Conservation (phyloP, 148 eudicot species). For the Oxyria digyna region DNA sequence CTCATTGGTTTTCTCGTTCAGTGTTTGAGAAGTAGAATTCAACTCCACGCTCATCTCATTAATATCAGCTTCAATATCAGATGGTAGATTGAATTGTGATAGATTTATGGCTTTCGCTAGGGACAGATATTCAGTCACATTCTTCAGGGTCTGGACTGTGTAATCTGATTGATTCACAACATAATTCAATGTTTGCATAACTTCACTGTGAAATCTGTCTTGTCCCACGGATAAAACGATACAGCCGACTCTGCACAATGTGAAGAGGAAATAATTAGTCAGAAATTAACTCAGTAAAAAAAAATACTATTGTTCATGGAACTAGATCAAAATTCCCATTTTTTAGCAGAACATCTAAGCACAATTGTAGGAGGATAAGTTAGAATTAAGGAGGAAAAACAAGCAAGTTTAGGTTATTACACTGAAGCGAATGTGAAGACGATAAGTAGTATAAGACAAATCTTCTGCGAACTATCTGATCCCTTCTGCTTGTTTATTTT, state of each 20-base stretch:
- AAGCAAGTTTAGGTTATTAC: slow-evolving; percentile 45
- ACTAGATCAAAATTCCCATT: too few species aligned
- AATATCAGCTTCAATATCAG: slow-evolving; percentile 21
- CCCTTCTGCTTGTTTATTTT: slow-evolving; percentile 41
- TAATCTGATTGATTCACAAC: slow-evolving; percentile 92
- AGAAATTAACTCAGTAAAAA: too few species aligned
- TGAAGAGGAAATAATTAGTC: neutral
- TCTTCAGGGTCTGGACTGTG: slow-evolving; percentile 67
- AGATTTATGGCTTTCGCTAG: slow-evolving; percentile 46
- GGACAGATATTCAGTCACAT: slow-evolving; percentile 66
- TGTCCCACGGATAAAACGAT: slow-evolving; percentile 75
- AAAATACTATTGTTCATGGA: too few species aligned
- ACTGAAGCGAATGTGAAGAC: slow-evolving; percentile 71
- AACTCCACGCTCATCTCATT: slow-evolving; percentile 23
- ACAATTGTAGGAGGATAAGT: neutral
- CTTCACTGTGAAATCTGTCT: slow-evolving; percentile 57
- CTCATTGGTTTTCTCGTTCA: slow-evolving; percentile 52
- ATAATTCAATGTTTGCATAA: slow-evolving; percentile 56
- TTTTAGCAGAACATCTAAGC: neutral
- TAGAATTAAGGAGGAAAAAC: slow-evolving; percentile 40
- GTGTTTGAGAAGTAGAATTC: slow-evolving; percentile 42
- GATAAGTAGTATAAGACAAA: slow-evolving; percentile 46
- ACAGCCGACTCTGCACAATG: slow-evolving; percentile 56
- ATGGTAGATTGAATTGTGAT: slow-evolving; percentile 26
- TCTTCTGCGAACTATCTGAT: slow-evolving; percentile 32